Evolutionary conservation across 495 filamentous ascomycete genomes (phyloP).

Genomic region (Aspergillus nidulans): DNA sequence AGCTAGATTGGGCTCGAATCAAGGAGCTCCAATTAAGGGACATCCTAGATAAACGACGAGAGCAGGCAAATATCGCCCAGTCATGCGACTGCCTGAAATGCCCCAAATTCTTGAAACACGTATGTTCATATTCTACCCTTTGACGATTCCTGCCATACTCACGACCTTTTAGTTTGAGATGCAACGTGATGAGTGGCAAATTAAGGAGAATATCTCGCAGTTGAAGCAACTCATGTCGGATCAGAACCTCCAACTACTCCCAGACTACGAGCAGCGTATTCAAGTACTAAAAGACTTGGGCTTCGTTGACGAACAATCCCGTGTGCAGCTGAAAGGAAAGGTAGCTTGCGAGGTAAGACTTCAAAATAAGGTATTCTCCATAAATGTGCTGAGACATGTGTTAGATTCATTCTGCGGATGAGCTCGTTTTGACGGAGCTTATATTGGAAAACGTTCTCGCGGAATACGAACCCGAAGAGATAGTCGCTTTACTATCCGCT

Average conservation of each 20-base stretch:
- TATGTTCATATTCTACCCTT: constrained; percentile 41
- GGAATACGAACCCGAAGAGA: constrained; percentile 93
- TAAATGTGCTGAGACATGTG: neutral
- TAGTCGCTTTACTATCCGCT: constrained; percentile 85
- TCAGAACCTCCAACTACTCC: constrained; percentile 94
- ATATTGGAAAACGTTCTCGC: constrained; percentile 95
- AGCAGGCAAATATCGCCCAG: constrained; percentile 54
- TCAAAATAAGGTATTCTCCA: neutral
- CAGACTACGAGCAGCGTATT: constrained; percentile 95
- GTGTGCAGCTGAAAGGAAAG: constrained; percentile 94
- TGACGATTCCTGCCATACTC: neutral
- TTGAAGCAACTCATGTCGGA: constrained; percentile 86
- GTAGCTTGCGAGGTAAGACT: constrained; percentile 78
- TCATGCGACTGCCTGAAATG: constrained; percentile 60
- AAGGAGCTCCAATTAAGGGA: constrained; percentile 74
- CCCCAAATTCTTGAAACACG: constrained; percentile 76
- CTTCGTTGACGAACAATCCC: constrained; percentile 78
- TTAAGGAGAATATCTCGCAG: constrained; percentile 83
- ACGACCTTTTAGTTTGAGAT: constrained; percentile 63
- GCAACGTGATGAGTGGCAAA: constrained; percentile 90
- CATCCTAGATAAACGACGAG: constrained; percentile 61
- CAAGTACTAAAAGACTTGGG: constrained; percentile 83
- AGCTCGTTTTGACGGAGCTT: constrained; percentile 94
- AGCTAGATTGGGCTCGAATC: constrained; percentile 75
- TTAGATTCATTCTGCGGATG: constrained; percentile 89